Evolutionary conservation across 306 rosid genomes (phyloP).

Genomic region (Dalbergia oliveri): DNA sequence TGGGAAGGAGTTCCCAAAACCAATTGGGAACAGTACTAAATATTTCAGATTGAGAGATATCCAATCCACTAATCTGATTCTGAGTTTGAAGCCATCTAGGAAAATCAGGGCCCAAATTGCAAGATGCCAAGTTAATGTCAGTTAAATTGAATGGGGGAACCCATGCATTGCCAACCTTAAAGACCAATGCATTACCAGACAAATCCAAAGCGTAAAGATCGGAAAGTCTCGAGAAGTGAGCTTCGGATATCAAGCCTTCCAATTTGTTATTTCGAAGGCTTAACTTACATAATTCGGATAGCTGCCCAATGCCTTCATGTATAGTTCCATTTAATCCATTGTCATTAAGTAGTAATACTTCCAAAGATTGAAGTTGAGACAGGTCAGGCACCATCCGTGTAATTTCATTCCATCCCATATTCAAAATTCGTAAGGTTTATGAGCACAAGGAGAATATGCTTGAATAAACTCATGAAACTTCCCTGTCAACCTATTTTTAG

Average conservation of each 20-base stretch:
- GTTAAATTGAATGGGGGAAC: not conserved
- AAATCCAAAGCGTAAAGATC: not conserved
- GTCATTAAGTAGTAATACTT: not conserved
- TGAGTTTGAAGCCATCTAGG: slow-evolving; percentile 7
- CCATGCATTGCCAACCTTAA: not conserved
- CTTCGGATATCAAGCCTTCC: not conserved
- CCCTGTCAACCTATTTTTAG: too few species aligned
- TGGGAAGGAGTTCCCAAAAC: slow-evolving; percentile 10
- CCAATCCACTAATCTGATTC: accelerated
- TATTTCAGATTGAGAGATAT: not conserved
- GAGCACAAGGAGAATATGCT: too few species aligned
- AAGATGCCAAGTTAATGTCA: not conserved
- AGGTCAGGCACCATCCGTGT: too few species aligned
- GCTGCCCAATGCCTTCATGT: slow-evolving; percentile 15
- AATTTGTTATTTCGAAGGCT: not conserved
- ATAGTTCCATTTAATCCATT: not conserved
- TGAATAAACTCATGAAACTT: too few species aligned
- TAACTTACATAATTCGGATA: not conserved
- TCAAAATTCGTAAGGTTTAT: too few species aligned
- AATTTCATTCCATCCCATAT: too few species aligned
- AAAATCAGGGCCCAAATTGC: slow-evolving; percentile 23
- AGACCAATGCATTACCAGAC: not conserved
- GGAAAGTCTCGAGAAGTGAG: not conserved
- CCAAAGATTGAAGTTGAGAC: not conserved
- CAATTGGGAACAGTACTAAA: slow-evolving; percentile 5